Conservation (phyloP, 208 protist genomes). For the Leptomonas seymouri region DNA sequence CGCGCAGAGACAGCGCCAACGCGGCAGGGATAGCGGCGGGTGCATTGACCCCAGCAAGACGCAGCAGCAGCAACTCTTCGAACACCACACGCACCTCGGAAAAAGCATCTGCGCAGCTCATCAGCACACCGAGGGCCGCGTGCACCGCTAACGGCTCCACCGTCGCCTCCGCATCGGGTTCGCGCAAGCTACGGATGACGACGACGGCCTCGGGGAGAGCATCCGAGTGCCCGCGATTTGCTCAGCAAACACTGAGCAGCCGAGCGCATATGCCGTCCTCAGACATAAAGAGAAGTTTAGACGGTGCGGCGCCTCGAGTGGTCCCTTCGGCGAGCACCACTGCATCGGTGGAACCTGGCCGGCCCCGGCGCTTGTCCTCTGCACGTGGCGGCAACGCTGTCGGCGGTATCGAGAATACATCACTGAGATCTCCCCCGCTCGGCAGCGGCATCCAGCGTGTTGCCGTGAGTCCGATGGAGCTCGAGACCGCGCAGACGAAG, state of each 20-base stretch:
- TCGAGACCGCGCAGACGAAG: not conserved
- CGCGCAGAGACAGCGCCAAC: slow-evolving; percentile 3
- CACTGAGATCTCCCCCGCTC: not conserved
- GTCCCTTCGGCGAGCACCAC: not conserved
- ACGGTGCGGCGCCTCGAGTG: not conserved
- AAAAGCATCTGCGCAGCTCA: not conserved
- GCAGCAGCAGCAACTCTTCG: not conserved
- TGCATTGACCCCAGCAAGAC: not conserved
- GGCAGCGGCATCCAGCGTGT: not conserved
- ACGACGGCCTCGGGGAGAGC: not conserved
- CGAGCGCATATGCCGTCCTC: slow-evolving; percentile 5
- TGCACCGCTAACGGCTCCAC: not conserved
- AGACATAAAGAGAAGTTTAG: not conserved
- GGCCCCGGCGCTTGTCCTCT: not conserved
- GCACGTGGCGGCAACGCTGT: not conserved
- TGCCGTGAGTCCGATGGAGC: not conserved
- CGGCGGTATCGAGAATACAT: not conserved
- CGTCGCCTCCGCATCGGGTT: not conserved
- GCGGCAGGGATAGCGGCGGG: not conserved
- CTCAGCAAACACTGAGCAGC: slow-evolving; percentile 11
- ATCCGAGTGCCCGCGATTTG: slow-evolving; percentile 2
- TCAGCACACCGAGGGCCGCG: not conserved
- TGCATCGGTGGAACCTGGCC: not conserved
- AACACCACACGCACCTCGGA: not conserved
- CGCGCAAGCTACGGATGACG: not conserved